phyloP scores from a whole-genome alignment of 78 protist genomes.

The Pelomyxa schiedti region DNA sequence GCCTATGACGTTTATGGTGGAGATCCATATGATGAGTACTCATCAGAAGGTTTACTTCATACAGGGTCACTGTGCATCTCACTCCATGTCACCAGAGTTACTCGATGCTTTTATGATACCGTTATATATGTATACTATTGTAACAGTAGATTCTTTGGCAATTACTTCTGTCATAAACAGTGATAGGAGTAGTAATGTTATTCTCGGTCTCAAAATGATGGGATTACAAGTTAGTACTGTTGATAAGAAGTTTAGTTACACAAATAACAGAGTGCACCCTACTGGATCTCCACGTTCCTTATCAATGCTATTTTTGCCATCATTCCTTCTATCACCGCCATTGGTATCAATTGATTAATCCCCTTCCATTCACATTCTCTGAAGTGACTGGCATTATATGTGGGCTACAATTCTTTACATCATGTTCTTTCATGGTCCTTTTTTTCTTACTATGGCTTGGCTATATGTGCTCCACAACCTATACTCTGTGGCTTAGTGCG shows the following conservation, averaged over 20 bases:
- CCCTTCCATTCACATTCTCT: background rate
- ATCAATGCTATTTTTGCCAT: background rate
- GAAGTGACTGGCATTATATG: background rate
- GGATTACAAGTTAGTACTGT: background rate
- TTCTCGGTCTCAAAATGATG: background rate
- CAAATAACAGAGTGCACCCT: background rate
- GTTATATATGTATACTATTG: too few relatives aligned
- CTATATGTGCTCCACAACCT: background rate
- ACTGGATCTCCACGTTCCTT: background rate
- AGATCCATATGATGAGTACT: too few relatives aligned
- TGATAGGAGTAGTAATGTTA: background rate
- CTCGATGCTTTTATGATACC: too few relatives aligned
- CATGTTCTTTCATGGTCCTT: background rate
- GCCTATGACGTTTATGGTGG: too few relatives aligned
- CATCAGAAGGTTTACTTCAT: too few relatives aligned
- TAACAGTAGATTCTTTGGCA: too few relatives aligned
- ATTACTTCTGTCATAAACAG: too few relatives aligned
- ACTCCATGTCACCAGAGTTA: too few relatives aligned
- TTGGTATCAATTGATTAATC: background rate
- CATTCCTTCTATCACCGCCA: background rate
- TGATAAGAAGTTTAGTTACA: background rate
- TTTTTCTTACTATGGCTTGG: background rate
- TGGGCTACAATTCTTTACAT: background rate
- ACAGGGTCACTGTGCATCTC: too few relatives aligned
- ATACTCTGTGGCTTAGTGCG: background rate